Evolutionary conservation across 139 green algal species (phyloP), one percentile per base, ranked within the genome.

Genomic region (Pseudopediastrum boryanum): DNA sequence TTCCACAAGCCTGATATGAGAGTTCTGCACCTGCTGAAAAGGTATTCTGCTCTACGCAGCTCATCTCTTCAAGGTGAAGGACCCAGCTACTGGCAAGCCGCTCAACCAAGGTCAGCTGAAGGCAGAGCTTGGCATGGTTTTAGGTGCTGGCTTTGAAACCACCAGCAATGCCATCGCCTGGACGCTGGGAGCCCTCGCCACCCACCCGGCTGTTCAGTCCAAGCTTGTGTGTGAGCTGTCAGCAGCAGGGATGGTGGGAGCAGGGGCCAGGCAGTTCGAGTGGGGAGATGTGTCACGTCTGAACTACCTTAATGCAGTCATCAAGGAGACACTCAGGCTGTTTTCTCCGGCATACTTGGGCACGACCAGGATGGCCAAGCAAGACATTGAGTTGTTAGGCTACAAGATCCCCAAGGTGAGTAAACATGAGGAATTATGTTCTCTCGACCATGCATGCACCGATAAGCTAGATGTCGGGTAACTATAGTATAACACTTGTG

Each of bases 121-220:
- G 68, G 68, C 33, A 7, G 68, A 76, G 31, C 44, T 76, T 8
- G 68, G 19, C 13, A 64, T 76, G 19, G 31, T 76, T 8, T 51
- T 76, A 23, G 68, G 48, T 27, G 68, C 68, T 27, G n/a, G n/a
- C n/a, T 72, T 72, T 51, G 64, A 72, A 39, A 72, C 64, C 16
- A 72, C 64, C 35, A 52, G 35, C 64, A 38, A 52, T 50, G 64
- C 64, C 7, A 29, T 72, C 16, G 43, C 23, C 38, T 72, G 64
- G 39, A 56, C 23, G 2, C 38, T 72, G 39, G 39, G 39, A 51
- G 39, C 39, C 25, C 64, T 72, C 3, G 64, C 39, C 23, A 33
- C 19, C 48, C 48, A 58, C n/a, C 64, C 64, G 8, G 39, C 51
- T 1, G 64, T 72, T 7, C 64, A 72, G 64, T n/a, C 51, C 35